Evolutionary conservation across 2,329 filamentous ascomycete genomes (phyloP).

Genomic region (Neopestalotiopsis clavispora): DNA sequence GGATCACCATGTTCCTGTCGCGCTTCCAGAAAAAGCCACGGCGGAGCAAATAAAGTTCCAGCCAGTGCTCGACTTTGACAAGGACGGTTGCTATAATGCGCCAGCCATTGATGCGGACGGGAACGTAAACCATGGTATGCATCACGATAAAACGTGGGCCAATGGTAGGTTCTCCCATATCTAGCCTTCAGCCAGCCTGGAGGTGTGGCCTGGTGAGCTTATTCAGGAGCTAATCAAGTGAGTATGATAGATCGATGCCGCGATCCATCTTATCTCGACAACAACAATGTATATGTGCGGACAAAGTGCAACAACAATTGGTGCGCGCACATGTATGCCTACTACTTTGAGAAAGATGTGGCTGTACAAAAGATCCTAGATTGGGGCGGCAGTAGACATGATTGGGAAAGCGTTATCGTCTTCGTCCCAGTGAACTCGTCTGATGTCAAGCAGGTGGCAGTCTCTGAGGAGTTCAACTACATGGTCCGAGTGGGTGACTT

Average conservation of each 20-base stretch:
- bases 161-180: not conserved
- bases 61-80: constrained; percentile 44
- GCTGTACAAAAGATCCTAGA: not conserved
- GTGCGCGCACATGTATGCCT: constrained; percentile 37
- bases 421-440: constrained; percentile 12
- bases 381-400: constrained; percentile 27
- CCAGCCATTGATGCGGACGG: constrained; percentile 47
- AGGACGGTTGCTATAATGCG: constrained; percentile 49
- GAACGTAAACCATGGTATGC: constrained; percentile 34
- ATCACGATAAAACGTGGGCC: not conserved
- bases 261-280: constrained; percentile 34
- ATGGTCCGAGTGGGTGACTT: not conserved
- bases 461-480: constrained; percentile 16
- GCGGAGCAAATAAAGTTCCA: constrained; percentile 34
- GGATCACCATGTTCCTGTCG: not conserved
- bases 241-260: constrained; percentile 30
- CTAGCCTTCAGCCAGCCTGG: not conserved
- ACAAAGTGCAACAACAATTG: constrained; percentile 39
- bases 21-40: not conserved
- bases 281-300: constrained; percentile 38
- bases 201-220: not conserved
- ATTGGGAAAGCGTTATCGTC: constrained; percentile 32
- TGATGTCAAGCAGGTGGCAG: constrained; percentile 2
- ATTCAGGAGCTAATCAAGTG: not conserved
- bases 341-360: constrained; percentile 32